Percentiles rank a stretch among this genome's conserved stretches.
Evolutionary conservation across 2,329 filamentous ascomycete genomes (phyloP).

Genomic region (Exophiala calicioides): DNA sequence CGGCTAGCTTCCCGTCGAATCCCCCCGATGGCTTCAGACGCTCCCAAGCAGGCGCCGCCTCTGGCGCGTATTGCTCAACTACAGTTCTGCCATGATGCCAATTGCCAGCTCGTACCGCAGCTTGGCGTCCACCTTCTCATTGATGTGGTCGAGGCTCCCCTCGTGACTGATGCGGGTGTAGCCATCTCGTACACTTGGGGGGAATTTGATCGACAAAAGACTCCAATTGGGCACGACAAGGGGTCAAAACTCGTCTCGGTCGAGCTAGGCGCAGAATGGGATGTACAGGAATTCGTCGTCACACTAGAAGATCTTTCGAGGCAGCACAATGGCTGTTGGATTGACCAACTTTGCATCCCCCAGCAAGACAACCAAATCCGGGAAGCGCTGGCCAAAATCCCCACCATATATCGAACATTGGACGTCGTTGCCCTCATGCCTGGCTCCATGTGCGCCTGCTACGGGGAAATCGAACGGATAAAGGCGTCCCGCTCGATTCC

Average conservation of each 20-base stretch:
- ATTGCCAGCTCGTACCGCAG: no score
- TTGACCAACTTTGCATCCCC: not conserved
- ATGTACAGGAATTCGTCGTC: not conserved
- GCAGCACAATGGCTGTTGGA: not conserved
- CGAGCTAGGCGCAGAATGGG: not conserved
- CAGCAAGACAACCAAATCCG: not conserved
- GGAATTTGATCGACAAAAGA: not conserved
- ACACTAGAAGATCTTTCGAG: not conserved
- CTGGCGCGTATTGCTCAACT: no score
- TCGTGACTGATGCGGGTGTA: no score
- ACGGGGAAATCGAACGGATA: no score
- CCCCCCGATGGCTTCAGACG: no score
- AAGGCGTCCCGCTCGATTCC: no score
- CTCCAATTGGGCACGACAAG: not conserved
- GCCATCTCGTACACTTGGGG: not conserved
- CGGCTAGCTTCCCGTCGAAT: no score
- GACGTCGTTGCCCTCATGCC: not conserved
- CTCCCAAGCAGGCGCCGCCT: no score
- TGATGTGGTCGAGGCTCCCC: no score
- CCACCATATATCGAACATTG: not conserved
- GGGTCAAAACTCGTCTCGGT: not conserved
- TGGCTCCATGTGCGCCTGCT: not conserved
- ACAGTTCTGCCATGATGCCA: no score
- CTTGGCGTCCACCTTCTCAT: no score
- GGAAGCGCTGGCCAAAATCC: not conserved